Base-by-base conservation (phyloP, 192 early-diverging fungal species). In the Phycomyces nitens region DNA sequence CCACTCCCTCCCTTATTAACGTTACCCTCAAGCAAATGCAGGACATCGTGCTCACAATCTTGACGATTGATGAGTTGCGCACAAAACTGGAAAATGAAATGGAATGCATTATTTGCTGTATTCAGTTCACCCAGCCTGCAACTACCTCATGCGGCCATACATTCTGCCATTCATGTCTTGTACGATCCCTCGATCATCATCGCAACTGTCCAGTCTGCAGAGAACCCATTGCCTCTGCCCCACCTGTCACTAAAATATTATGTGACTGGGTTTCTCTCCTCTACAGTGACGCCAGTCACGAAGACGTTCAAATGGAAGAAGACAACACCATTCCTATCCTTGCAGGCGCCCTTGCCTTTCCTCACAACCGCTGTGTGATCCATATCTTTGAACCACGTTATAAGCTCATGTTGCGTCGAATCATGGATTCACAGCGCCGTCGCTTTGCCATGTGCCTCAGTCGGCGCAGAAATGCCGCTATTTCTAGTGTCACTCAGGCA, bases 381-480 rank as follows among this genome's bases (percentile, higher is more conserved):
- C 78, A 88, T 56, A 65, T 89, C 34, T 88, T 85, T 59, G 88
- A 89, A 55, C 85, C 82, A 14, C 80, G 80, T 18, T 89, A 89
- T 62, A 71, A 82, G 6, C 71, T 80, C 12, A 80, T 89, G 83
- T 60, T 89, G 0, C 74, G 82, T 41, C 68, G 77, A 15, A 66
- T 76, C 27, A 62, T 82, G 53, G 71, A 73, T 43, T 75, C 77
- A 16, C 55, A 70, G 26, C 75, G 72, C 41, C 63, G 75, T 14
- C 24, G 68, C 43, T 85, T 85, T 70, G 84, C 80, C 3, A 85
- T 85, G 80, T 81, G 79, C 21, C 52, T 83, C 1, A 68, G 69
- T 0, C 57, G 57, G 1, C 65, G 60, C 40, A 18, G 22, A 41
- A 18, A 60, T n/a, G 7, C 44, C 29, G 49, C 53, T 50, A 40